These are phyloP conservation scores for Onygenales sp. DNA, from an alignment of 2,329 filamentous ascomycete species.

Conservation along the genomic window DNA sequence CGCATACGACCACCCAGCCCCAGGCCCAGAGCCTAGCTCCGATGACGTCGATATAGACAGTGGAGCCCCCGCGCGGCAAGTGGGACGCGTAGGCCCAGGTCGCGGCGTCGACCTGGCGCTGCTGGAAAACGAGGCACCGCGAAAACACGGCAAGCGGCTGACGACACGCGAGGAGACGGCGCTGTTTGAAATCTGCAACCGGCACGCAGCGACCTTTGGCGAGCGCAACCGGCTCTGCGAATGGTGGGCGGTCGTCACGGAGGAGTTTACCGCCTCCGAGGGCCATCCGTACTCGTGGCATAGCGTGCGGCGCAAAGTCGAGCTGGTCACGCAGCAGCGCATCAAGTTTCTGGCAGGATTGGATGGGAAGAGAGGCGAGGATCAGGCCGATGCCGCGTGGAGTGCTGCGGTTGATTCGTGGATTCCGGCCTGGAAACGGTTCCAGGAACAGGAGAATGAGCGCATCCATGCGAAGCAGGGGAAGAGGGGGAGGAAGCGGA, in stretches of 20 bases:
- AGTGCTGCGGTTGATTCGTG: constrained; percentile 29
- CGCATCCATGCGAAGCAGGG: constrained; percentile 30
- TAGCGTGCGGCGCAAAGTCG: constrained; percentile 33
- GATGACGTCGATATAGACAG: constrained; percentile 1
- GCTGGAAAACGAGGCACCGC: constrained; percentile 6
- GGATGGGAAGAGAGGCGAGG: constrained; percentile 20
- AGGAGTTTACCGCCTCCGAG: constrained; percentile 27
- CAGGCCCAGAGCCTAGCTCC: constrained; percentile 2
- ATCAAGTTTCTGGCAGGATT: constrained; percentile 30
- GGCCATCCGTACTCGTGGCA: constrained; percentile 35
- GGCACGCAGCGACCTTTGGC: constrained; percentile 26
- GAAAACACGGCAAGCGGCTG: constrained; percentile 29
- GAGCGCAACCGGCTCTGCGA: constrained; percentile 33
- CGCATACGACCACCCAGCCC: constrained; percentile 4
- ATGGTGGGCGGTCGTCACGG: constrained; percentile 32
- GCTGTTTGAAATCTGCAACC: constrained; percentile 32
- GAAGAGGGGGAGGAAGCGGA: constrained; percentile 19
- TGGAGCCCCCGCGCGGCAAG: neutral
- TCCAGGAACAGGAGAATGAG: constrained; percentile 27
- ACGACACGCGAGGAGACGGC: constrained; percentile 32
- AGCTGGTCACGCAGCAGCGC: constrained; percentile 31
- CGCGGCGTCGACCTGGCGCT: constrained; percentile 9
- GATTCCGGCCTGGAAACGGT: constrained; percentile 32
- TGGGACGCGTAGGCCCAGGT: neutral
- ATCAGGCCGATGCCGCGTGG: constrained; percentile 29